These are phyloP conservation scores for Fusarium sp. DNA, from an alignment of 2,329 filamentous ascomycete genomes.

Conservation along the genomic window DNA sequence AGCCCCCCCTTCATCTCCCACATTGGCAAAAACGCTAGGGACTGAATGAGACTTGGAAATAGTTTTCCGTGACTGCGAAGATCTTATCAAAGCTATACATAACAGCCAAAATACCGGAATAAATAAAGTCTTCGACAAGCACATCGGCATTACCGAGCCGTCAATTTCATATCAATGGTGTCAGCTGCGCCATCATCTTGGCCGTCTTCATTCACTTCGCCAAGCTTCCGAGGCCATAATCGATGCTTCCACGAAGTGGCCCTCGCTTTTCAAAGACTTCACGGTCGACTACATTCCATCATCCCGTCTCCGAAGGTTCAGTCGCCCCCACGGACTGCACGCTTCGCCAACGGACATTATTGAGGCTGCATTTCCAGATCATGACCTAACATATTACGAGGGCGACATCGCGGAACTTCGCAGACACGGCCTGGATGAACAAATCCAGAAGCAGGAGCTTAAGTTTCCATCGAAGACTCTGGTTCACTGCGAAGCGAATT, in stretches of 20 bases:
- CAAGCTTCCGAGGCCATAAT: background rate
- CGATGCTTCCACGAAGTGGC: background rate
- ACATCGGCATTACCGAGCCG: background rate
- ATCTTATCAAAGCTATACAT: conserved; percentile 3
- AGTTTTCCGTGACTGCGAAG: conserved; percentile 4
- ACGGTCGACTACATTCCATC: background rate
- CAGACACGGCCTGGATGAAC: background rate
- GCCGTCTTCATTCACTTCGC: conserved; percentile 1
- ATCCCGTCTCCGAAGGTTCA: background rate
- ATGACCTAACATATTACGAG: background rate
- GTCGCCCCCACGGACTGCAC: too few species aligned
- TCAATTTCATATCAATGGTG: background rate
- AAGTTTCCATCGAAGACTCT: background rate
- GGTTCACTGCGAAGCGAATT: conserved; percentile 1
- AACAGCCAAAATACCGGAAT: background rate
- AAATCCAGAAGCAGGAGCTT: background rate
- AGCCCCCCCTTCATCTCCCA: background rate
- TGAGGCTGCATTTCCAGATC: background rate
- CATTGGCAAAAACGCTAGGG: background rate
- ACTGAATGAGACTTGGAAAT: background rate
- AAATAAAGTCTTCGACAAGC: background rate
- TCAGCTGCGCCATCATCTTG: conserved; percentile 5
- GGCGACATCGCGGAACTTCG: background rate
- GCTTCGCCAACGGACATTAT: background rate
- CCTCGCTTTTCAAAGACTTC: background rate